Conservation (phyloP, 2,329 filamentous ascomycete species). For the Phialophora tarda region DNA sequence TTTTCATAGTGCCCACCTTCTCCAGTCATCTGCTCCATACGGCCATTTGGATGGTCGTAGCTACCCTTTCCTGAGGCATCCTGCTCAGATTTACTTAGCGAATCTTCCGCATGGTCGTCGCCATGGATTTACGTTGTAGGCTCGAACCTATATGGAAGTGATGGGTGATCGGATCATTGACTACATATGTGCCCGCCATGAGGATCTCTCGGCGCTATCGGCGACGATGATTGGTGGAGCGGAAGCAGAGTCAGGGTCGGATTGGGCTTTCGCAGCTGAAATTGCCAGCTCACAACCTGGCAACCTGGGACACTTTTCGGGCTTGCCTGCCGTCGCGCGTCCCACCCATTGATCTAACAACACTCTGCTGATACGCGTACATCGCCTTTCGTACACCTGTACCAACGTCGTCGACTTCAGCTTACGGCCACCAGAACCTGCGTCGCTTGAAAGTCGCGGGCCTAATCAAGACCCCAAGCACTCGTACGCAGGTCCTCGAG, state of each 20-base stretch:
- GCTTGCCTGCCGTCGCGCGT: conserved; percentile 1
- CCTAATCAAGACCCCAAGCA: neutral
- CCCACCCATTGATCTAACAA: neutral
- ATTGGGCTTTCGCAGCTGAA: conserved; percentile 5
- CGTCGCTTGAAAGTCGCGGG: neutral
- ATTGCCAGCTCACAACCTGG: conserved; percentile 12
- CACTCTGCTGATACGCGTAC: neutral
- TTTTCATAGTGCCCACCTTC: neutral
- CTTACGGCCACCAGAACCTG: neutral
- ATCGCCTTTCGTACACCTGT: neutral
- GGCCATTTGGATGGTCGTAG: neutral
- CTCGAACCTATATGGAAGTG: neutral
- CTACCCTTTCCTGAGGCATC: neutral
- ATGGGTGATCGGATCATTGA: neutral
- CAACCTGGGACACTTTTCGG: neutral
- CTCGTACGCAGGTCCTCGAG: neutral
- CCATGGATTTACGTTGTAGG: neutral
- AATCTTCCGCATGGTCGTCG: neutral
- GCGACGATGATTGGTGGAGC: conserved; percentile 24
- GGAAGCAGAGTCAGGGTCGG: conserved; percentile 5
- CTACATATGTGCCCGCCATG: neutral
- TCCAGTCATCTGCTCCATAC: neutral
- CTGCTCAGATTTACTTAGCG: neutral
- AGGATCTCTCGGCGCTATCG: conserved; percentile 20
- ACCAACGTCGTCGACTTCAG: neutral